These are phyloP conservation scores for Aspergillus sp. DNA, from an alignment of 2,329 filamentous ascomycete species.

Conservation along the genomic window DNA sequence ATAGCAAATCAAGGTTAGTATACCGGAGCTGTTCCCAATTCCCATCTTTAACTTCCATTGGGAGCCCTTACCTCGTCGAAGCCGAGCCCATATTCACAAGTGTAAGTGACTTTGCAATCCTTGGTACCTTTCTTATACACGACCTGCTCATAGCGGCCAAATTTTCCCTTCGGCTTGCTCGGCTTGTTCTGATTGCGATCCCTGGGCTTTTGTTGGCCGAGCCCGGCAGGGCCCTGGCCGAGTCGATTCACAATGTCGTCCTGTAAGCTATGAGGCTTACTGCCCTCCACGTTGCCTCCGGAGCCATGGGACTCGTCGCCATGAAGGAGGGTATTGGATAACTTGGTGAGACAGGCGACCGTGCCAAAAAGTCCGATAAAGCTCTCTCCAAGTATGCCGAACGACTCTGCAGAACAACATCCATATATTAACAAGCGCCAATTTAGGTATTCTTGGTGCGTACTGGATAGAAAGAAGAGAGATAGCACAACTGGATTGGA, in stretches of 20 bases:
- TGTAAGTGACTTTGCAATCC: neutral
- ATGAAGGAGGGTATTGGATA: neutral
- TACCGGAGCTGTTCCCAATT: neutral
- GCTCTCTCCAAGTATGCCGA: neutral
- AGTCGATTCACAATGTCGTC: neutral
- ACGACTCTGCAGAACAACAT: neutral
- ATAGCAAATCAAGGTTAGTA: neutral
- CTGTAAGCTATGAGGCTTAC: neutral
- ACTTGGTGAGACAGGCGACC: neutral
- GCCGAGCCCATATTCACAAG: constrained; percentile 2
- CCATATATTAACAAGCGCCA: neutral
- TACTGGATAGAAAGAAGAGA: neutral
- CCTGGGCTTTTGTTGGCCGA: neutral
- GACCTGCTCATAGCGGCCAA: neutral
- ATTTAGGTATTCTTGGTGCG: neutral
- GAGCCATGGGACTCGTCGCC: neutral
- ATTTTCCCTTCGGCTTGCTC: neutral
- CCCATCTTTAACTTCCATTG: neutral
- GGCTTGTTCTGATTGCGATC: neutral
- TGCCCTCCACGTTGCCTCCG: neutral
- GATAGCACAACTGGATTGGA: neutral
- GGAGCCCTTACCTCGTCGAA: constrained; percentile 2
- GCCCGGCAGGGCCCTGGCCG: neutral
- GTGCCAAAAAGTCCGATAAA: no score
- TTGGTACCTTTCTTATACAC: neutral